phyloP scores from a whole-genome alignment of 2,329 filamentous ascomycete species.

The Anisogramma anomala region DNA sequence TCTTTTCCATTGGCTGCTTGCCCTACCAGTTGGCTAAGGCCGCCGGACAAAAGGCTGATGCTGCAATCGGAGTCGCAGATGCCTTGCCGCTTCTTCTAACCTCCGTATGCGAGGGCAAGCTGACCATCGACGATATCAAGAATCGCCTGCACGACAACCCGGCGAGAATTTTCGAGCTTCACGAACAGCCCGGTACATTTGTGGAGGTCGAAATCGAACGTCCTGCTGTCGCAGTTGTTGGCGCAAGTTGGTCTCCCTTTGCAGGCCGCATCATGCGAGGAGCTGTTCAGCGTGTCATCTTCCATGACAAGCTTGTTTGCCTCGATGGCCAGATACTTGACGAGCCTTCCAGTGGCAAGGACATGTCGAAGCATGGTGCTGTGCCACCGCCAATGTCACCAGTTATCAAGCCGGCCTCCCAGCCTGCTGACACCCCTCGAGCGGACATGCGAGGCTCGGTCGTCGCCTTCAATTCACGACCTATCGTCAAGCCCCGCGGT shows the following conservation, averaged over 20 bases:
- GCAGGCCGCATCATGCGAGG: conserved; percentile 56
- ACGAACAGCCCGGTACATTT: conserved; percentile 62
- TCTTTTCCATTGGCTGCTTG: conserved; percentile 68
- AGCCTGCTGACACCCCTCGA: conserved; percentile 18
- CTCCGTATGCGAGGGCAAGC: conserved; percentile 59
- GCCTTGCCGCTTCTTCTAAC: conserved; percentile 64
- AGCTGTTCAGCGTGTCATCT: conserved; percentile 62
- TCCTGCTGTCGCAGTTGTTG: conserved; percentile 46
- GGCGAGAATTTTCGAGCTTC: conserved; percentile 70
- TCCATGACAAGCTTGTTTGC: conserved; percentile 63
- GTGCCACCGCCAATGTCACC: conserved; percentile 44
- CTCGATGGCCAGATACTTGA: conserved; percentile 55
- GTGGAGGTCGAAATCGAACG: conserved; percentile 69
- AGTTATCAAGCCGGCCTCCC: conserved; percentile 37
- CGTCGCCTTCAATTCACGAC: conserved; percentile 22
- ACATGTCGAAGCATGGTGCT: conserved; percentile 61
- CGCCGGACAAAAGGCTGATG: conserved; percentile 40
- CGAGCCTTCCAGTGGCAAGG: conserved; percentile 50
- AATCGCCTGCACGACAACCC: conserved; percentile 64
- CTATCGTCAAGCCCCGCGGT: conserved; percentile 23
- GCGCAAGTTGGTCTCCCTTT: conserved; percentile 57
- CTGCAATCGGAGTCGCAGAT: conserved; percentile 58
- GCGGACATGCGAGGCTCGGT: conserved; percentile 25
- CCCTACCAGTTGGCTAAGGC: conserved; percentile 61
- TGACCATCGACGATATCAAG: conserved; percentile 65